Base-by-base conservation (phyloP, 805 yeast genomes). In the Zygoascus biomembranicola region DNA sequence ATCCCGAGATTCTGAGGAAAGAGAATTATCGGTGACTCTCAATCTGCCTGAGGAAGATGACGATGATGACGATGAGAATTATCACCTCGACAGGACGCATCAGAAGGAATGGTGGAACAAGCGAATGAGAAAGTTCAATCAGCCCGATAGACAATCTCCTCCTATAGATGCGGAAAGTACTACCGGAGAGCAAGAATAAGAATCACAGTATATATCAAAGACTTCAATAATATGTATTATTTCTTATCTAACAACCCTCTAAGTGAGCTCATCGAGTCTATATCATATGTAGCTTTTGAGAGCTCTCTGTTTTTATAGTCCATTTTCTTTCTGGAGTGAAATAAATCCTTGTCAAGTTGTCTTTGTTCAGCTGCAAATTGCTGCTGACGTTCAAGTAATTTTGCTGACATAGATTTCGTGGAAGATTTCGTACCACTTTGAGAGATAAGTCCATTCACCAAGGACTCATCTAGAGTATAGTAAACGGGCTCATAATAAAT, bases 11-110 rank as follows among this genome's bases (percentile, higher is more conserved):
- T 44, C 32, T 19, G 43, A 53, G 9, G 42, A 45, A 11, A 43
- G 31, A 32, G 42, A 32, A 8, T 10, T 52, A 13, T 23, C 31
- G 9, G 32, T 57, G 52, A 35, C 50, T 48, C 28, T 58, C 50
- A 37, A 55, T 23, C 54, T 54, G 54, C 44, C 44, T 54, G 54
- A 52, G 18, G 61, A 56, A 55, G 58, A 55, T 37, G 47, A 53
- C 2, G 55, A 57, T 10, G 59, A 59, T 2, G 61, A 55, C 1
- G 62, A 53, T 8, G 61, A 55, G 32, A 61, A 59, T 4, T 58
- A 28, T 51, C 51, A 46, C 11, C 54, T 59, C 31, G 61, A 52
- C 43, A 43, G 51, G 14, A 55, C 52, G 32, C 54, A 56, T 32
- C 28, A 47, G 28, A 46, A 46, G n/a, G 47, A 37, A 14, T 61